Conservation (phyloP, 345 rosid genomes). For the Salix koriyanagi region DNA sequence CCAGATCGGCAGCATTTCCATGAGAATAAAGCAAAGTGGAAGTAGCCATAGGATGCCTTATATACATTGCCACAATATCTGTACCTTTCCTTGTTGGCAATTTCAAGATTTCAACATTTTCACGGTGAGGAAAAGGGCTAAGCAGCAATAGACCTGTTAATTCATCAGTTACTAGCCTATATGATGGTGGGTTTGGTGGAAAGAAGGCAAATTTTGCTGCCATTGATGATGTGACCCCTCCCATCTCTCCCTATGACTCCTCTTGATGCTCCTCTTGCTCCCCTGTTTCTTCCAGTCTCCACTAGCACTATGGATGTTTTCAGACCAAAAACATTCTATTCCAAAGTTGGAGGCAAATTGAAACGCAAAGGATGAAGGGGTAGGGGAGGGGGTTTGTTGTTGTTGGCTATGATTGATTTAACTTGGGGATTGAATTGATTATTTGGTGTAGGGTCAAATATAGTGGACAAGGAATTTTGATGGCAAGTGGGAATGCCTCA, state of each 20-base stretch:
- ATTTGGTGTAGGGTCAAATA: slow-evolving; percentile 22
- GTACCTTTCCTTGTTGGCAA: slow-evolving; percentile 73
- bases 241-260: slow-evolving; percentile 41
- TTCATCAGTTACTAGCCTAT: slow-evolving; percentile 55
- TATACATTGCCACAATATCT: slow-evolving; percentile 72
- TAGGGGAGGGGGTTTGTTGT: background rate
- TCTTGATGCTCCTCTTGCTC: background rate
- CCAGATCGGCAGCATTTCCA: slow-evolving; percentile 92
- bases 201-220: slow-evolving; percentile 94
- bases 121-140: slow-evolving; percentile 77
- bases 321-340: slow-evolving; percentile 18
- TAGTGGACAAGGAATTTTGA: slow-evolving; percentile 20
- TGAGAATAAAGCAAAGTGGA: slow-evolving; percentile 86
- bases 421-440: background rate
- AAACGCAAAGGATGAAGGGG: background rate
- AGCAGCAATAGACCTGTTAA: slow-evolving; percentile 61
- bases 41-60: slow-evolving; percentile 83
- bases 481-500: slow-evolving; percentile 6
- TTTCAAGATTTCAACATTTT: slow-evolving; percentile 74
- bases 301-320: background rate
- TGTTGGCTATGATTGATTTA: background rate
- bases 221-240: slow-evolving; percentile 97
- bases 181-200: slow-evolving; percentile 90
- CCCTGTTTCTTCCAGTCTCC: background rate
- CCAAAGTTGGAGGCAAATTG: background rate